Conservation (phyloP, 2,329 filamentous ascomycete genomes). For the Didymellaceae sp. region DNA sequence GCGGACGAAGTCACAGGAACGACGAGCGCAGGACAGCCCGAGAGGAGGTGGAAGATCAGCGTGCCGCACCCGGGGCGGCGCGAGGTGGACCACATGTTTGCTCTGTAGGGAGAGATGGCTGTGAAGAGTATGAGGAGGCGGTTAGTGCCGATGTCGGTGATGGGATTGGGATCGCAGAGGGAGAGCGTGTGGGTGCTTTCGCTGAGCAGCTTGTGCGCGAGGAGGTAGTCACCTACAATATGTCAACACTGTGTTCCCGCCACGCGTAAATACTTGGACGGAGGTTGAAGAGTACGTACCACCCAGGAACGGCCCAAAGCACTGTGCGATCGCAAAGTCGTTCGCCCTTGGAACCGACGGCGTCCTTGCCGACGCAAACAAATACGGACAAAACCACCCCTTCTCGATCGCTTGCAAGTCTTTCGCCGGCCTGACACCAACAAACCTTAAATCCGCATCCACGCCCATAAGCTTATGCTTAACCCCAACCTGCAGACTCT, state of each 20-base stretch:
- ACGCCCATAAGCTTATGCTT: constrained; percentile 52
- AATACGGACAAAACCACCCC: constrained; percentile 49
- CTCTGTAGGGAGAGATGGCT: constrained; percentile 47
- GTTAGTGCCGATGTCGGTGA: constrained; percentile 40
- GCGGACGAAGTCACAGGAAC: constrained; percentile 40
- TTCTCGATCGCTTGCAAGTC: constrained; percentile 42
- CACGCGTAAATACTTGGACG: too few relatives aligned
- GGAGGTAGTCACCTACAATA: constrained; percentile 40
- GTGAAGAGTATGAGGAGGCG: constrained; percentile 48
- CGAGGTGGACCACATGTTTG: constrained; percentile 47
- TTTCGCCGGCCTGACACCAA: constrained; percentile 30
- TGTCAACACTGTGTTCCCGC: too few relatives aligned
- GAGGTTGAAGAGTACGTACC: constrained; percentile 25
- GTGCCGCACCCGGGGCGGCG: constrained; percentile 48
- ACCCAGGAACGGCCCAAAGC: constrained; percentile 46
- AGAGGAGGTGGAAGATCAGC: constrained; percentile 46
- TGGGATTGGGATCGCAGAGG: constrained; percentile 41
- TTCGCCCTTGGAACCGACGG: constrained; percentile 40
- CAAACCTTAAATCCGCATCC: constrained; percentile 46
- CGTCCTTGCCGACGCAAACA: constrained; percentile 45
- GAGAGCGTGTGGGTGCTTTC: constrained; percentile 41
- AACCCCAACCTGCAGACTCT: constrained; percentile 46
- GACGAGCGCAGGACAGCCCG: constrained; percentile 48
- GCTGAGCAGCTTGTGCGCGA: constrained; percentile 46
- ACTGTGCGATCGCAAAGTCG: constrained; percentile 48